Percentiles rank a stretch among this genome's conserved stretches.
Conservation (phyloP, 2,329 filamentous ascomycete species). For the Phyllosticta capitalensis region DNA sequence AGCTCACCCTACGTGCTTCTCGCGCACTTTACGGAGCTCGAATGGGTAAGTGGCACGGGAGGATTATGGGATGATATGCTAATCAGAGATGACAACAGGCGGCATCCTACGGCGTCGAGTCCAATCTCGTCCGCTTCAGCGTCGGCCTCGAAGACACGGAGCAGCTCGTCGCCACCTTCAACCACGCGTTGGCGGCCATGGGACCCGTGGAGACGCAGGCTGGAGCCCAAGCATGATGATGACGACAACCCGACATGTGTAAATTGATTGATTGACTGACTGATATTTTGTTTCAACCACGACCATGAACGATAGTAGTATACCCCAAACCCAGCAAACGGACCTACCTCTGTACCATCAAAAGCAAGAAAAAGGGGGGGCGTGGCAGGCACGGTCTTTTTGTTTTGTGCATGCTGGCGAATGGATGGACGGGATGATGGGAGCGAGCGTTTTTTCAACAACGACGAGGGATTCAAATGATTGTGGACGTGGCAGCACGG, state of each 20-base stretch:
- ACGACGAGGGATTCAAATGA: no score
- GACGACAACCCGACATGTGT: neutral
- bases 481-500: no score
- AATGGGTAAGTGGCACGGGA: conserved; percentile 54
- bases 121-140: conserved; percentile 72
- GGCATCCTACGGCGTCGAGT: conserved; percentile 68
- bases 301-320: neutral
- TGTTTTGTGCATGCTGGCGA: no score
- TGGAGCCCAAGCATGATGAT: neutral
- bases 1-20: conserved; percentile 82
- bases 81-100: conserved; percentile 37
- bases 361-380: neutral
- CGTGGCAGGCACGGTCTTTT: neutral
- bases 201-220: neutral
- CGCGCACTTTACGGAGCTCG: conserved; percentile 82
- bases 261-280: neutral
- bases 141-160: conserved; percentile 76
- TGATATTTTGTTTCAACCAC: neutral
- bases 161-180: conserved; percentile 55
- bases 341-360: no score
- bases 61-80: conserved; percentile 2
- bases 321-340: neutral
- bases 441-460: neutral
- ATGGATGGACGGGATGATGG: neutral
- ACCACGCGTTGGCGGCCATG: conserved; percentile 57